These are phyloP conservation scores for Pholiota conissans DNA, from an alignment of 768 basidiomycete genomes.

Conservation along the genomic window DNA sequence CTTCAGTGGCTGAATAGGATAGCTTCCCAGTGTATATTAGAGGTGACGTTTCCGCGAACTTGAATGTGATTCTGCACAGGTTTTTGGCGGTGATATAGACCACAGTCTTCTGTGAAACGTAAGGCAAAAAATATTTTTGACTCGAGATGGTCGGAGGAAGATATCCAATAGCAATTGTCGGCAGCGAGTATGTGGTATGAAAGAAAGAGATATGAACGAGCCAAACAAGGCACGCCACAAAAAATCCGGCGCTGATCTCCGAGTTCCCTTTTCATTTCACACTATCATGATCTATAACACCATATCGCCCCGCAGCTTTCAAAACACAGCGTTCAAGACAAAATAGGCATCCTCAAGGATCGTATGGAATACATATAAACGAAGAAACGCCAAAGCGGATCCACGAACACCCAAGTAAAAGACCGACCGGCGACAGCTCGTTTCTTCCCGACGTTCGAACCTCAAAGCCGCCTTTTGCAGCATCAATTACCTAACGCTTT, in stretches of 20 bases:
- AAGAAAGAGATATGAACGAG: not conserved
- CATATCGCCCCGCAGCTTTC: conserved; percentile 3
- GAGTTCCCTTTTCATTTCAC: not conserved
- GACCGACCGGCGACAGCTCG: not conserved
- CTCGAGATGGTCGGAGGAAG: too few relatives aligned
- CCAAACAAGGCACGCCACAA: not conserved
- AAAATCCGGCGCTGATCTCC: not conserved
- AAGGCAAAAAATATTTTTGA: too few relatives aligned
- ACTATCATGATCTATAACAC: conserved; percentile 2
- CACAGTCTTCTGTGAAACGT: not conserved
- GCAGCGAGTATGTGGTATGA: not conserved
- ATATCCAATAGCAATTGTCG: too few relatives aligned
- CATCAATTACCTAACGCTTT: not conserved
- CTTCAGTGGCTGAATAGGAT: not conserved
- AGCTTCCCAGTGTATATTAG: not conserved
- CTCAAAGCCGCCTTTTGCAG: not conserved
- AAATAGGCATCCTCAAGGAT: not conserved
- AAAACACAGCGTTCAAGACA: not conserved
- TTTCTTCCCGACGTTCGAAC: not conserved
- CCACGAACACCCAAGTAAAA: not conserved
- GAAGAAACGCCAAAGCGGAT: not conserved
- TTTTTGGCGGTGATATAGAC: not conserved
- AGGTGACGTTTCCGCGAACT: not conserved
- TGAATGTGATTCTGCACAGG: conserved; percentile 1
- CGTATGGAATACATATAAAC: not conserved